Conservation (phyloP, 2,329 filamentous ascomycete genomes). For the Penicillium sp. region DNA sequence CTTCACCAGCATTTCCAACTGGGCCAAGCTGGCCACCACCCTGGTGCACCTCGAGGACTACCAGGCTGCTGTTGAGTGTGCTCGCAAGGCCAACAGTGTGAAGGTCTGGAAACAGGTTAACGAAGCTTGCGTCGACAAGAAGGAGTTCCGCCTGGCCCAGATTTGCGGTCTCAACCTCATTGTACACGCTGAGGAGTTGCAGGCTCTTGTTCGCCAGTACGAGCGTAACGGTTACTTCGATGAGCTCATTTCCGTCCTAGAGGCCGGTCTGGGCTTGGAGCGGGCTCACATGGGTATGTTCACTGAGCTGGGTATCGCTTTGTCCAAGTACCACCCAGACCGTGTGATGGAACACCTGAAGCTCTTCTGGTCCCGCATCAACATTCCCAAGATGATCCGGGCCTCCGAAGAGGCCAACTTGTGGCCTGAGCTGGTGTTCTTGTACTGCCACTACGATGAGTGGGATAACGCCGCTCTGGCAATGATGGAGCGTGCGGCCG, state of each 20-base stretch:
- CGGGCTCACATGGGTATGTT: conserved; percentile 96
- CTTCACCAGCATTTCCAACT: conserved; percentile 97
- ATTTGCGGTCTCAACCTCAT: conserved; percentile 98
- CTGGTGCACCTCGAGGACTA: conserved; percentile 96
- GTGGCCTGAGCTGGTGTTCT: conserved; percentile 96
- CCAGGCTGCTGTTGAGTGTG: conserved; percentile 94
- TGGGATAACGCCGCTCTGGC: conserved; percentile 94
- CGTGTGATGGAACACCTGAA: conserved; percentile 97
- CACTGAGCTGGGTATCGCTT: conserved; percentile 81
- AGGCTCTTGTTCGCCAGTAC: conserved; percentile 91
- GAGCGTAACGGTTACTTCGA: conserved; percentile 97
- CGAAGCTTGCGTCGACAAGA: conserved; percentile 91
- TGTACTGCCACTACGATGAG: conserved; percentile 97
- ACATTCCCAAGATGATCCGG: conserved; percentile 93
- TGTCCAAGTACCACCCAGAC: conserved; percentile 92
- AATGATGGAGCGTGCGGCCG: conserved; percentile 95
- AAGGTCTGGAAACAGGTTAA: conserved; percentile 99
- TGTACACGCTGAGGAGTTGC: conserved; percentile 90
- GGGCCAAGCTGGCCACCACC: conserved; percentile 96
- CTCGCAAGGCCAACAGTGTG: conserved; percentile 96
- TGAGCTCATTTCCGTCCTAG: conserved; percentile 87
- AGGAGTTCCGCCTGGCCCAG: conserved; percentile 96
- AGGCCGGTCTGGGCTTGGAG: conserved; percentile 90
- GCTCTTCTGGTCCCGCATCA: conserved; percentile 96
- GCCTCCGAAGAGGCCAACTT: conserved; percentile 90